Evolutionary conservation across 208 protist species (phyloP).

Genomic region (Crithidia sp.): DNA sequence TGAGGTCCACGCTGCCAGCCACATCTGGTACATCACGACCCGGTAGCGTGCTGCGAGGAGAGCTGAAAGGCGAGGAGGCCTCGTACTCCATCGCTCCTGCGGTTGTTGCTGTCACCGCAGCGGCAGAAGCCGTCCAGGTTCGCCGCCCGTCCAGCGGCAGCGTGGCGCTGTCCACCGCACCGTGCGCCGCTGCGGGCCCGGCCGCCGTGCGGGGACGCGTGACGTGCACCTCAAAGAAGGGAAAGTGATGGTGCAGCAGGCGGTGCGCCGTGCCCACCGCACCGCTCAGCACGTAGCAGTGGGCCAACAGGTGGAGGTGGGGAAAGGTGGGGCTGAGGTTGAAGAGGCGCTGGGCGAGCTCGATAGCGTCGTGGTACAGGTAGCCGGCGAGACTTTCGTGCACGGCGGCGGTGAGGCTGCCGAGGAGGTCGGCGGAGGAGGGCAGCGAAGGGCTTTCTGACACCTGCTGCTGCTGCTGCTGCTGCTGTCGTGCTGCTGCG

Average conservation of each 20-base stretch:
- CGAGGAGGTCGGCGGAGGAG: slow-evolving; percentile 19
- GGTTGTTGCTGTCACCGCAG: background rate
- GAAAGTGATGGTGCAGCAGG: slow-evolving; percentile 70
- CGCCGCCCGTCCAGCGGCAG: slow-evolving; percentile 30
- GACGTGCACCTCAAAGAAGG: slow-evolving; percentile 50
- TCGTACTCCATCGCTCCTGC: too few relatives aligned
- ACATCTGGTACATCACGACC: background rate
- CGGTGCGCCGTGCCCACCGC: slow-evolving; percentile 58
- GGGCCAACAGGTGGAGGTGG: slow-evolving; percentile 73
- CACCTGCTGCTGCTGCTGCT: slow-evolving; percentile 8
- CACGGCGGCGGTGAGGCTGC: slow-evolving; percentile 39
- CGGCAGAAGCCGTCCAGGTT: slow-evolving; percentile 16
- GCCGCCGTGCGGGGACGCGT: slow-evolving; percentile 30
- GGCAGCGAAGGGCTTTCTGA: background rate
- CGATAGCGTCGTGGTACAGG: slow-evolving; percentile 86
- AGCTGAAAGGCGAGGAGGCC: background rate
- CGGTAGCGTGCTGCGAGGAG: background rate
- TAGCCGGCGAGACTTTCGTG: slow-evolving; percentile 63
- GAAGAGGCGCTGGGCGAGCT: slow-evolving; percentile 88
- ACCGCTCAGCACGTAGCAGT: slow-evolving; percentile 65
- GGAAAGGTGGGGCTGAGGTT: slow-evolving; percentile 54
- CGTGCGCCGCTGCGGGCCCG: background rate
- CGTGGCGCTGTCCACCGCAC: background rate
- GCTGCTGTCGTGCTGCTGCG: slow-evolving; percentile 4
- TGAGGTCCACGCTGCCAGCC: slow-evolving; percentile 15